Conservation (phyloP, 495 filamentous ascomycete species). For the Hypoxylon lienhwacheense region DNA sequence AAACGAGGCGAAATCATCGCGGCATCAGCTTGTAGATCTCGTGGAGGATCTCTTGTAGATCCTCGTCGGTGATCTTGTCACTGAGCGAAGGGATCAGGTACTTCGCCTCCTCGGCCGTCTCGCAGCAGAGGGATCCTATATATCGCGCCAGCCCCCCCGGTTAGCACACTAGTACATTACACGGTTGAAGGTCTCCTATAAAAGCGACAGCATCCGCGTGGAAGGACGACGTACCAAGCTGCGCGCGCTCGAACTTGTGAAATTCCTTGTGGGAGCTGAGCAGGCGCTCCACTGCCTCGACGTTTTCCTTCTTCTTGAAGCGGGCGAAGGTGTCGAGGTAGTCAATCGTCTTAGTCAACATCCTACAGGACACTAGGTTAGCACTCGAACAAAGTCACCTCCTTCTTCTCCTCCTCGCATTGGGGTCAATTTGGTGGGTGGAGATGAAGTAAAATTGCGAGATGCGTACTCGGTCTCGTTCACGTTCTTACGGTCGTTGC, state of each 20-base stretch:
- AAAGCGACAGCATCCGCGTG: too few species aligned
- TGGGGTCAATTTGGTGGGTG: not conserved
- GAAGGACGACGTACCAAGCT: slow-evolving; percentile 71
- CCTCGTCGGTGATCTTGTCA: slow-evolving; percentile 84
- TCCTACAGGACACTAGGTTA: slow-evolving; percentile 37
- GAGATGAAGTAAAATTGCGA: not conserved
- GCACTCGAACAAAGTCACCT: too few species aligned
- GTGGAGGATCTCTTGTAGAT: slow-evolving; percentile 82
- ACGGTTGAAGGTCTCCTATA: too few species aligned
- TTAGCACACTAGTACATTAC: too few species aligned
- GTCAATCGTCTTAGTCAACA: slow-evolving; percentile 80
- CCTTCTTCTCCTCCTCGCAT: not conserved
- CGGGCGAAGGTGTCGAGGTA: slow-evolving; percentile 92
- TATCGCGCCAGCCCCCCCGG: too few species aligned
- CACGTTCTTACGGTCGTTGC: slow-evolving; percentile 62
- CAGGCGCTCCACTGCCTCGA: slow-evolving; percentile 85
- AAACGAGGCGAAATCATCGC: slow-evolving; percentile 13
- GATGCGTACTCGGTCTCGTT: slow-evolving; percentile 64
- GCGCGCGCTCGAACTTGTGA: slow-evolving; percentile 87
- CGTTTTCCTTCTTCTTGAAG: slow-evolving; percentile 92
- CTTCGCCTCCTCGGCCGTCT: slow-evolving; percentile 92
- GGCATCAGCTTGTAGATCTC: slow-evolving; percentile 79
- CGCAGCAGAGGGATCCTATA: slow-evolving; percentile 89
- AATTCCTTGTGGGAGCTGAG: slow-evolving; percentile 75
- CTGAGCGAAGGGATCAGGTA: slow-evolving; percentile 88